phyloP scores from a whole-genome alignment of 225 moss, liverwort and hornwort species.

The Pseudisothecium myosuroides region DNA sequence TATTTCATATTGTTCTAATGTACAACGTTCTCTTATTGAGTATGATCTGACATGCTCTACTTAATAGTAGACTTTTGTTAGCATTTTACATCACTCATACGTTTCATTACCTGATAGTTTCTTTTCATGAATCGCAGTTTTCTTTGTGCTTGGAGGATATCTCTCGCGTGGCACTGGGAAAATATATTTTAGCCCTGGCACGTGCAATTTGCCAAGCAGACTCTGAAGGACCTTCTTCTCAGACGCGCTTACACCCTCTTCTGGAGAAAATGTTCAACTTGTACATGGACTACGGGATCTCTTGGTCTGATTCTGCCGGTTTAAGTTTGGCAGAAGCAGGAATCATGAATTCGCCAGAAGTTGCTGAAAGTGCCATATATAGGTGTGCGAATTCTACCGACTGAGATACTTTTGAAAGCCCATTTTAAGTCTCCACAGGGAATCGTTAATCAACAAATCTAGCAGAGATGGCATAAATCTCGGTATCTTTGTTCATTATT shows the following conservation, averaged over 20 bases:
- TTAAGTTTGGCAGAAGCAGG: conserved; percentile 75
- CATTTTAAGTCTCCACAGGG: not conserved
- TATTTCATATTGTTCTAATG: not conserved
- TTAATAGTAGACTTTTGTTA: not conserved
- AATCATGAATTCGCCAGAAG: conserved; percentile 52
- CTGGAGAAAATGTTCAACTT: conserved; percentile 89
- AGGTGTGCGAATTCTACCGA: conserved; percentile 18
- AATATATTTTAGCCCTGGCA: conserved; percentile 73
- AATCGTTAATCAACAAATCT: not conserved
- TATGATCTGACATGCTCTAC: not conserved
- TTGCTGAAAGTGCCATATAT: conserved; percentile 73
- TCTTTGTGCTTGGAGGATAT: conserved; percentile 93
- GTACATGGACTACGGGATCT: conserved; percentile 83
- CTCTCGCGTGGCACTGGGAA: conserved; percentile 77
- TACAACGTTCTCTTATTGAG: not conserved
- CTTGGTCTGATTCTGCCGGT: conserved; percentile 80
- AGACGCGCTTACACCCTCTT: conserved; percentile 47
- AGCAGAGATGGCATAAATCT: not conserved
- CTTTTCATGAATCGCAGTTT: conserved; percentile 43
- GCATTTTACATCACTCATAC: not conserved
- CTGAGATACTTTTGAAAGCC: not conserved
- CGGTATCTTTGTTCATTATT: not conserved
- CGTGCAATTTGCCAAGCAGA: conserved; percentile 71
- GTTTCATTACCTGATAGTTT: not conserved
- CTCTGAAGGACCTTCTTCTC: conserved; percentile 35